Percentiles rank a stretch among this genome's conserved stretches.
Conservation (phyloP, 2,329 filamentous ascomycete species). For the Triangularia verruculosa region DNA sequence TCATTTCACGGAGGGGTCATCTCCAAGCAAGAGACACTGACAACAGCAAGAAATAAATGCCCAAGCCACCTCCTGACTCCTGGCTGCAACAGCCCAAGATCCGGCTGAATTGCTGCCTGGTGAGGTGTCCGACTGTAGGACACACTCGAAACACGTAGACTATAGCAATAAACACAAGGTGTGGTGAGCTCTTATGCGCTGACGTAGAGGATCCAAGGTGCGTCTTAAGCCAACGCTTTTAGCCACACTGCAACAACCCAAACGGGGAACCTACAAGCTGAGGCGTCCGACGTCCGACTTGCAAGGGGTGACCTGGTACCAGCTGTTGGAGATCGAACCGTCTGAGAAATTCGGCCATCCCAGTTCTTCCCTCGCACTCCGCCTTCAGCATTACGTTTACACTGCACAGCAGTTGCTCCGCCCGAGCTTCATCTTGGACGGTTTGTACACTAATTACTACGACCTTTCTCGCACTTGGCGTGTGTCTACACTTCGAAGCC, state of each 20-base stretch:
- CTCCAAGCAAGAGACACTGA: not conserved
- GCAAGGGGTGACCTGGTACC: not conserved
- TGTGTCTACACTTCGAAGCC: not conserved
- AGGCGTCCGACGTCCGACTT: not conserved
- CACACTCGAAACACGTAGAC: constrained; percentile 15
- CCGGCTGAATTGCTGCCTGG: constrained; percentile 24
- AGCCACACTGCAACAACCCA: constrained; percentile 9
- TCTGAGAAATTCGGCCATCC: constrained; percentile 24
- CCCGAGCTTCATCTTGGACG: not conserved
- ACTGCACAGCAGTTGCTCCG: not conserved
- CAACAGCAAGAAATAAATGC: not conserved
- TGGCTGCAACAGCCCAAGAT: constrained; percentile 2
- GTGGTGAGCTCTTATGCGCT: constrained; percentile 40
- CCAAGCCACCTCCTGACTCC: constrained; percentile 26
- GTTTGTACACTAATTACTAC: too few relatives aligned
- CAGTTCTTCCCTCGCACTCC: not conserved
- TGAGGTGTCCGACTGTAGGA: constrained; percentile 14
- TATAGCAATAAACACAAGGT: not conserved
- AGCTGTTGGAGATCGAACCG: constrained; percentile 8
- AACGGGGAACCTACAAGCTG: not conserved
- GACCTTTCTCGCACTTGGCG: not conserved
- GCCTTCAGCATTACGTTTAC: not conserved
- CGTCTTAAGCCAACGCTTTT: constrained; percentile 36
- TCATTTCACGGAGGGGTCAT: constrained; percentile 1
- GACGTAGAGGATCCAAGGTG: constrained; percentile 43